Evolutionary conservation across 805 yeast genomes (phyloP).

Genomic region (Candida fluviatilis): DNA sequence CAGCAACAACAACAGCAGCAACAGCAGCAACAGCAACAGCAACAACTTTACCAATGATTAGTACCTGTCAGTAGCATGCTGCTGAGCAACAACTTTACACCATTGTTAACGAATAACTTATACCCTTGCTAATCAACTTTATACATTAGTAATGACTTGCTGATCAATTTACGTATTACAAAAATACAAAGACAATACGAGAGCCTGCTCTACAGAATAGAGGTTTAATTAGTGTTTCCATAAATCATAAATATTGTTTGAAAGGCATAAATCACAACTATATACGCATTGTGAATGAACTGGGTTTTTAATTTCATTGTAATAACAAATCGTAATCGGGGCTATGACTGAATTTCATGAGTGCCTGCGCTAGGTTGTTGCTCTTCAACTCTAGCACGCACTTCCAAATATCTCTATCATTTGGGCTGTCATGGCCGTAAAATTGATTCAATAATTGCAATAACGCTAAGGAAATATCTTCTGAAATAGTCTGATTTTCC

Average conservation of each 20-base stretch:
- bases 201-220: too few relatives aligned
- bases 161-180: too few relatives aligned
- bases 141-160: not conserved
- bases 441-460: conserved; percentile 4
- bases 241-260: conserved; percentile 1
- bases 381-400: conserved; percentile 6
- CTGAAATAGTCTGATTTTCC: not conserved
- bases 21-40: conserved; percentile 2
- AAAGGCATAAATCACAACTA: not conserved
- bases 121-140: not conserved
- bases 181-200: too few relatives aligned
- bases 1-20: conserved; percentile 8
- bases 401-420: conserved; percentile 6
- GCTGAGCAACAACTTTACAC: too few relatives aligned
- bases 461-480: conserved; percentile 3
- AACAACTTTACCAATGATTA: conserved; percentile 1
- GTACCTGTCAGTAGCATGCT: too few relatives aligned
- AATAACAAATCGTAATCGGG: conserved; percentile 6
- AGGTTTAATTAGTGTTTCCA: too few relatives aligned
- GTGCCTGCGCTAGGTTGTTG: conserved; percentile 4
- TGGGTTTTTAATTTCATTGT: too few relatives aligned
- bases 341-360: conserved; percentile 4
- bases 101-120: too few relatives aligned
- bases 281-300: not conserved
- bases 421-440: not conserved